Evolutionary conservation across 2,329 filamentous ascomycete species (phyloP), one percentile per base, ranked within the genome.

Genomic region (Rutstroemia sp.): DNA sequence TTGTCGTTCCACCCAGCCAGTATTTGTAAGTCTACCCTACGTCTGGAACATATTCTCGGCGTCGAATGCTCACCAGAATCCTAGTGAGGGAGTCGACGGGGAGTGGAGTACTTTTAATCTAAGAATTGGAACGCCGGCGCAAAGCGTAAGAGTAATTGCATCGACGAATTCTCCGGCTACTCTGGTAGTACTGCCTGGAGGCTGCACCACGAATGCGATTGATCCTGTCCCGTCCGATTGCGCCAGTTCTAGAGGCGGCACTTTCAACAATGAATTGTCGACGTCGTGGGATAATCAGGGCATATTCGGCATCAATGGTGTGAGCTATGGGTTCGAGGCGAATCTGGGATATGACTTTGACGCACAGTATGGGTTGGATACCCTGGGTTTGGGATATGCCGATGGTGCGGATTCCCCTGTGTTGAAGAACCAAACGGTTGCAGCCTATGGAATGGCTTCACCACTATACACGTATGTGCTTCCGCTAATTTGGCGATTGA

Each of bases 31-130:
- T 65, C 5, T 34, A 18, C 5, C 8, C 38, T 53, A 25, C 27
- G 4, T 49, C 27, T 10, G 7, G 10, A 30, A 10, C 27, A 30
- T 30, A 30, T 10, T 30, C 27, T 30, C 27, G 27, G 27, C 27
- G 9, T 30, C 27, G 27, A 30, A 30, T 30, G 27, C 27, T 30
- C 2, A 30, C 27, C 27, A 30, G 27, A 37, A 6, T 37, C 25
- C 30, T 46, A 73, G 71, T 47, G 71, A 74, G 19, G 72, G 72
- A 27, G 71, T 69, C 60, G 85, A 88, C 66, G 86, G 86, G 5
- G 78, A 78, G 59, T 91, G 87, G 87, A 88, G 85, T 16, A 81
- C 84, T 7, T 83, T 88, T 61, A 74, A 73, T 16, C 73, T 90
- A 57, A 78, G 72, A 64, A 75, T 78, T 19, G 82, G 82, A 42